Evolutionary conservation across 305 asterid species (phyloP).

Genomic region (Ajuga reptans): DNA sequence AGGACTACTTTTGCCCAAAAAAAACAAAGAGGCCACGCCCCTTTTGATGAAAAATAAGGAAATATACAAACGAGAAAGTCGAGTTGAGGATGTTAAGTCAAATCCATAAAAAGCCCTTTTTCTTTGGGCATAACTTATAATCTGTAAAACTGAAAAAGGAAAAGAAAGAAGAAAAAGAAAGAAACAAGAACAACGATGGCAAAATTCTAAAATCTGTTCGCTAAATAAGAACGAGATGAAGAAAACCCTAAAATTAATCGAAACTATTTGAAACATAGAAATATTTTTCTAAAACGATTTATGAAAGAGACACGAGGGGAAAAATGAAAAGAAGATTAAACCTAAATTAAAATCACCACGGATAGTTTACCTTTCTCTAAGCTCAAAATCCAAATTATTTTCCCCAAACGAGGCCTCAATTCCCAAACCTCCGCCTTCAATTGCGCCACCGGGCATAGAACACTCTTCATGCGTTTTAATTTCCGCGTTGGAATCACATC

Average conservation of each 20-base stretch:
- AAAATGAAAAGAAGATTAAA: background rate
- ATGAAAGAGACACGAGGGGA: background rate
- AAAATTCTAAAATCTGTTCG: background rate
- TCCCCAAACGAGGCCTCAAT: slow-evolving; percentile 49
- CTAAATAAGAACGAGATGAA: background rate
- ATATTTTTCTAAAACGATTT: background rate
- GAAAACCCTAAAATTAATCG: background rate
- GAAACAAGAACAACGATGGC: background rate
- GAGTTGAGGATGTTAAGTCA: too few relatives aligned
- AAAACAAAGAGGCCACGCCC: background rate
- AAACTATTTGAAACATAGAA: background rate
- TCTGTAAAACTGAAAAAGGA: background rate
- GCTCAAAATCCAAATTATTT: slow-evolving; percentile 36
- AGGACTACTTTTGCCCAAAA: slow-evolving; percentile 9
- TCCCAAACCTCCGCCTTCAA: slow-evolving; percentile 27
- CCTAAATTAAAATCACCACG: background rate
- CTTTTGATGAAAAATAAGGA: background rate
- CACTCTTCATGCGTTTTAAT: background rate
- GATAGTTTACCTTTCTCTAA: slow-evolving; percentile 36
- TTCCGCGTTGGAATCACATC: slow-evolving; percentile 10
- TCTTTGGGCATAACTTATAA: too few relatives aligned
- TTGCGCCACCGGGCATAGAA: slow-evolving; percentile 10
- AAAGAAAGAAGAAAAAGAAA: background rate
- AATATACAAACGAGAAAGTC: too few relatives aligned
- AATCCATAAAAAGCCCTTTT: too few relatives aligned